phyloP scores from a whole-genome alignment of 305 asterid genomes.

The Ilex paraguariensis region DNA sequence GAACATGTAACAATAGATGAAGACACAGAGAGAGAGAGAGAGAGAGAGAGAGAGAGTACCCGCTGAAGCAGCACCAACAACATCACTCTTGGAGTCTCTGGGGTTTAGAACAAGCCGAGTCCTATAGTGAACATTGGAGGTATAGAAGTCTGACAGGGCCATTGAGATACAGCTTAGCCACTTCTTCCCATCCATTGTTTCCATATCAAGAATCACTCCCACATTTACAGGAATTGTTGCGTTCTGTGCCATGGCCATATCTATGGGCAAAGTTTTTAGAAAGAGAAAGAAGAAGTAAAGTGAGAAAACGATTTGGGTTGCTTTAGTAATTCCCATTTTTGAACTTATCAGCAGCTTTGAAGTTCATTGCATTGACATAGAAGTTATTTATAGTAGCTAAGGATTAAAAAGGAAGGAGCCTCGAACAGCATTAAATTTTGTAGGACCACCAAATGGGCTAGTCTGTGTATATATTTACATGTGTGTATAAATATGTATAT shows the following conservation, averaged over 20 bases:
- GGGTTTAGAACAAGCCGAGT: background rate
- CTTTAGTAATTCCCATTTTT: no score
- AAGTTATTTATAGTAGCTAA: no score
- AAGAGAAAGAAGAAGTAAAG: no score
- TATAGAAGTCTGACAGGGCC: conserved; percentile 1
- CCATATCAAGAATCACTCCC: conserved; percentile 4
- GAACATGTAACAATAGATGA: no score
- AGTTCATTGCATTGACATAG: no score
- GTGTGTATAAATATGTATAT: no score
- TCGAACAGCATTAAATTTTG: no score
- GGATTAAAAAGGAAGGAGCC: no score
- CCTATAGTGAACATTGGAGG: background rate
- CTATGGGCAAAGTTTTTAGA: background rate
- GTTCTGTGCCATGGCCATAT: background rate
- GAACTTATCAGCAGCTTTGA: no score
- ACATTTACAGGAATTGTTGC: background rate
- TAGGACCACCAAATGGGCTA: no score
- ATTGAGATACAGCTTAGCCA: background rate
- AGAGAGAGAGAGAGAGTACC: background rate
- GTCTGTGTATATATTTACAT: no score
- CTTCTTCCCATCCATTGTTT: background rate
- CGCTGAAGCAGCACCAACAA: background rate
- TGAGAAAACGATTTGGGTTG: no score
- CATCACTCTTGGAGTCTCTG: background rate
- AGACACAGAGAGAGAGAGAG: background rate